Conservation (phyloP, 495 filamentous ascomycete species). For the Podospora didyma region DNA sequence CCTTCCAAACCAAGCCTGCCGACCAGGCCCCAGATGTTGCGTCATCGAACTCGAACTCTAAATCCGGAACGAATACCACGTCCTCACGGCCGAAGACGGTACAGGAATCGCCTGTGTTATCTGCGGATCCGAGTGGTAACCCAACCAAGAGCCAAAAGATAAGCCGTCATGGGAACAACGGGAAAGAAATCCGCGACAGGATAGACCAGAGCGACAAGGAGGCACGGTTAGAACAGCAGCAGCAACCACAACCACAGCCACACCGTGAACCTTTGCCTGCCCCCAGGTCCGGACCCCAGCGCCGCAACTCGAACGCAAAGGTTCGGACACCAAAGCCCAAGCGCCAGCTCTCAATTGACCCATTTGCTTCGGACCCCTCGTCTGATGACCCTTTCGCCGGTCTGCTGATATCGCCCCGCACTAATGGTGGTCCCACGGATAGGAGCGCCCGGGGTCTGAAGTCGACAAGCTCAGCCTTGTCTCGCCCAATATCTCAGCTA, state of each 20-base stretch:
- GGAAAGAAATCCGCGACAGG: background rate
- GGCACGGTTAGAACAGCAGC: conserved; percentile 7
- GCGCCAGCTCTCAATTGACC: conserved; percentile 35
- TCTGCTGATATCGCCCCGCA: conserved; percentile 30
- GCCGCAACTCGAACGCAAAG: conserved; percentile 43
- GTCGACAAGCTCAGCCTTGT: conserved; percentile 28
- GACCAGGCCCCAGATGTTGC: background rate
- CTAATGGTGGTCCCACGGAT: conserved; percentile 25
- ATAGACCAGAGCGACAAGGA: background rate
- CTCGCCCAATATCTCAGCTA: conserved; percentile 37
- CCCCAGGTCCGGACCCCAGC: conserved; percentile 21
- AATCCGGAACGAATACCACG: background rate
- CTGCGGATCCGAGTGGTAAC: background rate
- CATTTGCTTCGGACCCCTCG: conserved; percentile 23
- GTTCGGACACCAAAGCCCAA: conserved; percentile 36
- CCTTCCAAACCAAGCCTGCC: conserved; percentile 8
- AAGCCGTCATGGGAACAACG: background rate
- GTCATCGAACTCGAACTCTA: conserved; percentile 1
- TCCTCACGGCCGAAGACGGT: background rate
- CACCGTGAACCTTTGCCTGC: conserved; percentile 5
- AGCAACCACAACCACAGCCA: background rate
- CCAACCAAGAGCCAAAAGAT: background rate
- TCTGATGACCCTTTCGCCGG: conserved; percentile 24
- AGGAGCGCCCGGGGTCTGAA: conserved; percentile 32
- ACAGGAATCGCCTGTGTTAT: background rate